Base-by-base conservation (phyloP, 768 basidiomycete species). In the Polyporus arcularius region DNA sequence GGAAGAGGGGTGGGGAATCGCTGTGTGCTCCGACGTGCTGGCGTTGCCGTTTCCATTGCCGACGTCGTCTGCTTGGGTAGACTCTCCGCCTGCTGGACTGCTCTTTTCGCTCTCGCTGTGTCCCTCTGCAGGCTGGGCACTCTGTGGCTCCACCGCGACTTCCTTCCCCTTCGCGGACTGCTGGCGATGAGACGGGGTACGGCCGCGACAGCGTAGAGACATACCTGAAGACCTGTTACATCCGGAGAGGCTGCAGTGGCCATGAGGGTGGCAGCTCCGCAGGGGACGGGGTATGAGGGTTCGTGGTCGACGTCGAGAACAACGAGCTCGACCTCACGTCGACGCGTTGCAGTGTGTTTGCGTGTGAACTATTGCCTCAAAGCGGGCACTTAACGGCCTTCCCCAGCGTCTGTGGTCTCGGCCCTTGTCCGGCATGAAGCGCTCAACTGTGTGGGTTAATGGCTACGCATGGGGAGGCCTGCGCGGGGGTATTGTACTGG, bases 291-390 rank as follows among this genome's bases (percentile, higher is more conserved):
- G 67, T 68, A 70, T 67, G 67, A 59, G 65, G 65, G 63, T 60
- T 66, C 54, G 66, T 65, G 65, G 58, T 35, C 61, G 61, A 58
- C 63, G 66, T 61, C 58, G 65, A 66, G 67, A 67, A 66, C 61
- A 65, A 64, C 67, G 62, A 60, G 63, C 42, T 55, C 60, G 60
- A 57, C 67, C 67, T 60, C 32, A 58, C 46, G 67, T 67, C 68
- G 65, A 66, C 67, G 62, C 62, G 68, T 71, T 72, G 71, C 69
- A 62, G 66, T 62, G 61, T 66, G 67, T 61, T 61, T 64, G 60
- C 62, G 68, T 67, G 68, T 52, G 65, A 66, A 65, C 41, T 5
- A 35, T 11, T 46, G 26, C 32, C 58, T 40, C 41, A 46, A 61
- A 63, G 6, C 52, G 21, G 66, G 66, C 40, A 56, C 40, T 28